These are phyloP conservation scores for Solanum pinnatisectum DNA, from an alignment of 257 asterid genomes.

Conservation along the genomic window DNA sequence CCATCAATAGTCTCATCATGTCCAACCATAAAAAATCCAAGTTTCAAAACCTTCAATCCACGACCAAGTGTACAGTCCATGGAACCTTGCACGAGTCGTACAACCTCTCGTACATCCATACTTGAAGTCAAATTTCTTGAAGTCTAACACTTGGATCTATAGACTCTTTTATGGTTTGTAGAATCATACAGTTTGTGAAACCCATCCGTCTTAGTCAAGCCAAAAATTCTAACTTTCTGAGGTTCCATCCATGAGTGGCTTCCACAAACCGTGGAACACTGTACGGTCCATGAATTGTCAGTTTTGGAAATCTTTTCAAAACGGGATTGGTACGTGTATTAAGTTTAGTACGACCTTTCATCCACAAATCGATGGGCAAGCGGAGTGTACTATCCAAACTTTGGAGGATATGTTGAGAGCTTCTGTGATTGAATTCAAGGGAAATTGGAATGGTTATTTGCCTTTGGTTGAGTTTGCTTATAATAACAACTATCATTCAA, in stretches of 20 bases:
- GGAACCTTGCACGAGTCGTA: neutral
- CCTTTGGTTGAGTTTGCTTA: too few relatives aligned
- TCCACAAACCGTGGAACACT: neutral
- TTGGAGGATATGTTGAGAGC: too few relatives aligned
- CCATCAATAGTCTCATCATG: neutral
- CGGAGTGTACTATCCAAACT: too few relatives aligned
- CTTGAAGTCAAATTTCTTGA: neutral
- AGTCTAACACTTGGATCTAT: neutral
- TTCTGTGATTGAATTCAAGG: too few relatives aligned
- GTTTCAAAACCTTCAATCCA: neutral
- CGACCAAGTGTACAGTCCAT: neutral
- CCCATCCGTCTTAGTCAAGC: neutral
- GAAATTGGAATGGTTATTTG: too few relatives aligned
- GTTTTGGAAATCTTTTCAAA: too few relatives aligned
- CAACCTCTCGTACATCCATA: neutral
- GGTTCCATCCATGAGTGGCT: neutral
- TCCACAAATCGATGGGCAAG: too few relatives aligned
- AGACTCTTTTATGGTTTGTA: neutral
- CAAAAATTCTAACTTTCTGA: neutral
- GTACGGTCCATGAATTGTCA: neutral
- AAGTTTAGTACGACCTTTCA: too few relatives aligned
- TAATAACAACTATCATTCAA: too few relatives aligned
- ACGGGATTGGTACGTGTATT: too few relatives aligned
- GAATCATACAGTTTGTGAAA: neutral
- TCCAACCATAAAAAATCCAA: neutral